phyloP scores from a whole-genome alignment of 495 filamentous ascomycete genomes.

The Penicillium maclennaniae region DNA sequence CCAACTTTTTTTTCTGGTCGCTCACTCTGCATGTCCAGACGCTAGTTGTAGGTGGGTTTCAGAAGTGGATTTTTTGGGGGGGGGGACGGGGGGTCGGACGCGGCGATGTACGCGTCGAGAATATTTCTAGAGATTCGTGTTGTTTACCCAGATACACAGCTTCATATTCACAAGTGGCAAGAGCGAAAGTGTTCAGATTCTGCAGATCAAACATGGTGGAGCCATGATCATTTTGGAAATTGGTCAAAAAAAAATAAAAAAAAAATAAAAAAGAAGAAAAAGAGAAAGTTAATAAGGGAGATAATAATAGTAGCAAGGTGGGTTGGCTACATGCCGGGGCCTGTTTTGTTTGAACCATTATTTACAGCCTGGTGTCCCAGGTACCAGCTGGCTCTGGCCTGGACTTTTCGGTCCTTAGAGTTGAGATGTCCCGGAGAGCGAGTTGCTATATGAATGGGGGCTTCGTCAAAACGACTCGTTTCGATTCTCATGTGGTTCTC shows the following conservation, averaged over 20 bases:
- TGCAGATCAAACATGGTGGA: background rate
- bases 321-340: background rate
- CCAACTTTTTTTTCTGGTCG: background rate
- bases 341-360: background rate
- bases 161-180: too few species aligned
- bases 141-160: too few species aligned
- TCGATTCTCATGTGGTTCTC: background rate
- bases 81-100: conserved; percentile 8
- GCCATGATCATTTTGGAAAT: background rate
- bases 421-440: too few species aligned
- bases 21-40: background rate
- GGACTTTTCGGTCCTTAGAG: too few species aligned
- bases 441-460: too few species aligned
- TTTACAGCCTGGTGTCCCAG: background rate
- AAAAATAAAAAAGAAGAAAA: background rate
- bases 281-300: background rate
- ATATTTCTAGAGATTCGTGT: background rate
- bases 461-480: too few species aligned
- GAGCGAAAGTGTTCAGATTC: too few species aligned
- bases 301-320: background rate
- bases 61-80: background rate
- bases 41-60: conserved; percentile 1
- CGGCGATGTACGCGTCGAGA: conserved; percentile 9
- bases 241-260: background rate
- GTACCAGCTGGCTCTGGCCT: too few species aligned